Evolutionary conservation across 164 flowering plant species (phyloP), one percentile per base, ranked within the genome.

Genomic region (Magnolia kwangsiensis): DNA sequence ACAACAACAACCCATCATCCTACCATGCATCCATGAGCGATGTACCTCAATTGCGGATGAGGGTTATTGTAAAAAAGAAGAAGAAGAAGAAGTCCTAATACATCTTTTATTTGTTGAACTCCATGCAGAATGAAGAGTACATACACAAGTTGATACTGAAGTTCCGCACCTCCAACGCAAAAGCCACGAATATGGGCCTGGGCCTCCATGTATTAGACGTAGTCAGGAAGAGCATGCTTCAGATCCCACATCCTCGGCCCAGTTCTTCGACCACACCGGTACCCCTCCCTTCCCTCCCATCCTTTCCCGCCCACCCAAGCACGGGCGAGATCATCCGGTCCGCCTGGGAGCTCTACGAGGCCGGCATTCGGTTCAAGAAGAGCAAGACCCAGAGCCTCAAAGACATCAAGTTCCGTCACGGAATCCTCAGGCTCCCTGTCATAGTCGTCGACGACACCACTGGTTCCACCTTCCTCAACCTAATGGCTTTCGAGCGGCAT

Each of bases 401-500:
- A 50, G 91, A 87, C 80, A 83, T 88, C 31, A 77, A 84, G 4
- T 88, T 89, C 84, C 59, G 9, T 8, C 69, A 78, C 1, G 89
- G 90, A 5, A 81, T 86, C n/a, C 90, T 89, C 1, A 72, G 69
- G 10, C 88, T 89, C 8, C 93, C 90, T 0, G 50, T 31, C 4
- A 74, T 87, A 0, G 49, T 82, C 0, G 85, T 89, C 18, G 93
- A 88, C 20, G 91, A 89, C 71, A 63, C 88, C 7, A 82, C 89
- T 0, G 91, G 87, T 55, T 78, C 90, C 1, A 74, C 78, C 69
- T 85, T 86, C 77, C 80, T 87, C 18, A 89, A 89, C 76, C 86
- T 87, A 7, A 88, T 89, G 55, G 91, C 91, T 1, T 89, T 80
- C 63, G 90, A 89, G 76, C 79, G 88, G 1, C 81, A 80, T 73